Percentiles rank a stretch among this genome's conserved stretches.
Evolutionary conservation across 1,284 basidiomycete species (phyloP).

Genomic region (Cystobasidiaceae sp.): DNA sequence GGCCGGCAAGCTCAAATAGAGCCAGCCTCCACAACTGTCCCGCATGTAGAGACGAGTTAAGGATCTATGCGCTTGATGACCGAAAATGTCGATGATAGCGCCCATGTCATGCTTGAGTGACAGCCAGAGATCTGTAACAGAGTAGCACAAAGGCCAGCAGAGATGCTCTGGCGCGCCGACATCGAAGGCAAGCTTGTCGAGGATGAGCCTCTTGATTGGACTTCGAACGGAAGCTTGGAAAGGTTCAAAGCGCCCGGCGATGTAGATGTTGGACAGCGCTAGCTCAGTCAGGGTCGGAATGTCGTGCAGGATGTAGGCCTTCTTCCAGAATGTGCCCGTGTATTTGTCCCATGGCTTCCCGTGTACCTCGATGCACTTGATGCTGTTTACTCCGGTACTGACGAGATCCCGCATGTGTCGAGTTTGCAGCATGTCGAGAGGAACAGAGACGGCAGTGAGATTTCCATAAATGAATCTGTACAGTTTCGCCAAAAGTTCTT

Average conservation of each 20-base stretch:
- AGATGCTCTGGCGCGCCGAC: not conserved
- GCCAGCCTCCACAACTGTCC: no score
- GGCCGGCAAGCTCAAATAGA: no score
- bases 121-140: not conserved
- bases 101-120: not conserved
- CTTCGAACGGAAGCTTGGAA: conserved; percentile 12
- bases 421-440: not conserved
- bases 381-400: not conserved
- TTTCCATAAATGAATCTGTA: not conserved
- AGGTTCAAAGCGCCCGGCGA: not conserved
- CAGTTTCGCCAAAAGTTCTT: conserved; percentile 5
- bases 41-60: no score
- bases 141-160: not conserved
- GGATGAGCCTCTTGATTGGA: not conserved
- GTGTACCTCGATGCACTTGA: not conserved
- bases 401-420: not conserved
- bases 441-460: not conserved
- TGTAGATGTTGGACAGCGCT: not conserved
- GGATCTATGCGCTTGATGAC: no score
- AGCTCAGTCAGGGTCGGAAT: conserved; percentile 3
- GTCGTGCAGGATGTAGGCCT: not conserved
- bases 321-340: not conserved
- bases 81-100: no score
- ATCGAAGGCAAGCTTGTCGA: not conserved
- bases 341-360: conserved; percentile 2